phyloP scores from a whole-genome alignment of 805 yeast species.

The Cyberlindnera euphorbiiphila region DNA sequence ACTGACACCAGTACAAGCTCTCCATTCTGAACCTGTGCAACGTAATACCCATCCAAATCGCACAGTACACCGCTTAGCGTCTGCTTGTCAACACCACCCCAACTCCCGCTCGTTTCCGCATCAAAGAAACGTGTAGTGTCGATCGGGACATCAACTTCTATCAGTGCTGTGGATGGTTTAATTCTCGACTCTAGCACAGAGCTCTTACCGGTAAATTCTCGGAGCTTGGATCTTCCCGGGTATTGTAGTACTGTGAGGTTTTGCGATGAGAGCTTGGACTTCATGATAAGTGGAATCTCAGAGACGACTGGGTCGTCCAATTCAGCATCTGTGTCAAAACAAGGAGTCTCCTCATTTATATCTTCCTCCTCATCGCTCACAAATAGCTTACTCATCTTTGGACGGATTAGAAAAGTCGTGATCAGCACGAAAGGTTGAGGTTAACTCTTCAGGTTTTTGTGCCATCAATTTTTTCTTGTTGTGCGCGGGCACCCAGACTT shows the following conservation, averaged over 20 bases:
- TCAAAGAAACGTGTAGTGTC: conserved; percentile 69
- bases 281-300: conserved; percentile 55
- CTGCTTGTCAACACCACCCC: conserved; percentile 62
- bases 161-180: conserved; percentile 56
- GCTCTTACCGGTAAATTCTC: conserved; percentile 35
- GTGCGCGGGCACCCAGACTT: too few relatives aligned
- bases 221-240: conserved; percentile 50
- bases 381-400: conserved; percentile 21
- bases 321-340: conserved; percentile 17
- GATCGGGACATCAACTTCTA: conserved; percentile 77
- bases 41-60: conserved; percentile 48
- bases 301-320: conserved; percentile 49
- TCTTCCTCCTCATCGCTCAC: conserved; percentile 24
- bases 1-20: conserved; percentile 64
- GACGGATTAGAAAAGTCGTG: too few relatives aligned
- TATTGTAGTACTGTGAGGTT: conserved; percentile 50
- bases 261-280: conserved; percentile 27
- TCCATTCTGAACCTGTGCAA: conserved; percentile 41
- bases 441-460: too few relatives aligned
- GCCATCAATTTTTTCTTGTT: too few relatives aligned
- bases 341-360: not conserved
- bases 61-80: conserved; percentile 68
- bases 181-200: conserved; percentile 42
- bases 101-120: conserved; percentile 52
- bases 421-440: too few relatives aligned